These are phyloP conservation scores for Leccinellum albellum DNA, from an alignment of 768 basidiomycete species.

Conservation along the genomic window DNA sequence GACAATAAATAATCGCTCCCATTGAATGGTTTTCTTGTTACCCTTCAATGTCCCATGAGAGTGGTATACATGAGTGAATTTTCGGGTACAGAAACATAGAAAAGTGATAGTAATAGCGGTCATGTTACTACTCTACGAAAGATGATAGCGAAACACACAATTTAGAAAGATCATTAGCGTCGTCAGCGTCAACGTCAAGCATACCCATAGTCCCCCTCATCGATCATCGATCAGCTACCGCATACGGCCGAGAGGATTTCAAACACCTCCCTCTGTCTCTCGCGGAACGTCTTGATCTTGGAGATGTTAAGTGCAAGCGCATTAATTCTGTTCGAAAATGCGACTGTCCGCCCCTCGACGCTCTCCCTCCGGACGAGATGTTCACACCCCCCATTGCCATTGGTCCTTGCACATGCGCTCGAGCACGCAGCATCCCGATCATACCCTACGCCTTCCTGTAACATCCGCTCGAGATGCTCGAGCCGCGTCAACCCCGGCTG, in stretches of 20 bases:
- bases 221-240: constrained; percentile 11
- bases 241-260: constrained; percentile 40
- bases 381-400: constrained; percentile 4
- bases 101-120: neutral
- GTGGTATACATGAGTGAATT: neutral
- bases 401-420: neutral
- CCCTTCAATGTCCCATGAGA: neutral
- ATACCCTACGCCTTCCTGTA: constrained; percentile 58
- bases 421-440: constrained; percentile 5
- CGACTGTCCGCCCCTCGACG: constrained; percentile 60
- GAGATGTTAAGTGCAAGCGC: constrained; percentile 70
- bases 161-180: neutral
- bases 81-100: neutral
- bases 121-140: neutral
- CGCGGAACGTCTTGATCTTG: constrained; percentile 64
- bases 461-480: constrained; percentile 54
- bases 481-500: constrained; percentile 43
- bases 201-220: neutral
- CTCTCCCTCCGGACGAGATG: constrained; percentile 42
- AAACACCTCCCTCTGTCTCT: constrained; percentile 68
- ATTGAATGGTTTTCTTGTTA: neutral
- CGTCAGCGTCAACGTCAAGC: neutral
- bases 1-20: too few species aligned
- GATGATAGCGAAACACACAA: neutral
- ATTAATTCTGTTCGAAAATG: constrained; percentile 77